phyloP scores from a whole-genome alignment of 192 early-diverging fungal genomes.

The Podila epigama region DNA sequence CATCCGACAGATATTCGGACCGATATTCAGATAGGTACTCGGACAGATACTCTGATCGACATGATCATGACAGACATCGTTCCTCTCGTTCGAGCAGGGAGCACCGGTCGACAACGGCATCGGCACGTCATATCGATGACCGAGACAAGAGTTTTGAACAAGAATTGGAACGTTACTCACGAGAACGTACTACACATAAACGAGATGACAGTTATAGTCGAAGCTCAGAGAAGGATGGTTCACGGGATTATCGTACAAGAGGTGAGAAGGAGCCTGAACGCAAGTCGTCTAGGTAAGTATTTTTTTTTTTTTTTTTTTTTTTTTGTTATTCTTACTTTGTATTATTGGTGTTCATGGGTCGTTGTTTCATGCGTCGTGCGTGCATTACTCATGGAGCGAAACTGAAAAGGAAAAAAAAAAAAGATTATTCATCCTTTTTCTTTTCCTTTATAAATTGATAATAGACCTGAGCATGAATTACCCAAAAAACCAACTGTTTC shows the following conservation, averaged over 20 bases:
- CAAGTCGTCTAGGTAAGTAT: slow-evolving; percentile 14
- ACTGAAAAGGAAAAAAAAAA: too few relatives aligned
- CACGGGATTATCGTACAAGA: slow-evolving; percentile 8
- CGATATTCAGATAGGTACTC: too few relatives aligned
- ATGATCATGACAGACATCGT: slow-evolving; percentile 30
- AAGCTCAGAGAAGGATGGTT: slow-evolving; percentile 10
- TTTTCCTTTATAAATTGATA: neutral
- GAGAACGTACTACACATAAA: slow-evolving; percentile 28
- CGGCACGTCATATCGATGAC: slow-evolving; percentile 27
- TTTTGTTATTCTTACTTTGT: too few relatives aligned
- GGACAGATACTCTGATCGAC: slow-evolving; percentile 32
- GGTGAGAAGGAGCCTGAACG: slow-evolving; percentile 2
- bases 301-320: neutral
- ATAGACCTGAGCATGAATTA: neutral
- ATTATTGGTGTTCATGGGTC: too few relatives aligned
- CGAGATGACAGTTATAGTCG: slow-evolving; percentile 20
- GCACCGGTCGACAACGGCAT: slow-evolving; percentile 24
- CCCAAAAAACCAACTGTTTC: neutral
- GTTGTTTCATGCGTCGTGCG: too few relatives aligned
- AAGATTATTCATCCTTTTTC: too few relatives aligned
- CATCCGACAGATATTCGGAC: neutral
- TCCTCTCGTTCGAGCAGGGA: slow-evolving; percentile 33
- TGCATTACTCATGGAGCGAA: too few relatives aligned
- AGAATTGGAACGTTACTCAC: slow-evolving; percentile 33
- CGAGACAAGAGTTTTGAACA: slow-evolving; percentile 41